Base-by-base conservation (phyloP, 2,329 filamentous ascomycete genomes). In the Amauroascus niger region DNA sequence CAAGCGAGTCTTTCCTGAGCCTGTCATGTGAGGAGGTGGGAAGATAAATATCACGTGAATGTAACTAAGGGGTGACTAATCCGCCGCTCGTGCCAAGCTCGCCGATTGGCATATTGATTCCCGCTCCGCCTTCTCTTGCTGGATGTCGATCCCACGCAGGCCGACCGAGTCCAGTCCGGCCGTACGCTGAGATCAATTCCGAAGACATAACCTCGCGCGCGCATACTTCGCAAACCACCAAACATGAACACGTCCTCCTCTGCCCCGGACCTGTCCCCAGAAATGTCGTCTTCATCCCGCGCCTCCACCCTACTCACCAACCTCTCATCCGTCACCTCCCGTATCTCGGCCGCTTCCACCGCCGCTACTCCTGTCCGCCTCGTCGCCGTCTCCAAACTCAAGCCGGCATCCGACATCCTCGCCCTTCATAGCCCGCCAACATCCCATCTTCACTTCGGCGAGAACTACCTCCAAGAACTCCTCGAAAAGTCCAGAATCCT, bases 381-480 rank as follows among this genome's bases (percentile, higher is more conserved):
- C 37, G 89, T 98, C 40, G 91, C 93, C 26, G 93, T 98, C 48
- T 96, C 90, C 39, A 98, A 98, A 71, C 78, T 96, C 60, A 97
- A 98, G 73, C 91, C 93, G 13, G 88, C 84, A 55, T 87, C 87
- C 63, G 93, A 98, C 69, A 86, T 98, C 63, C 77, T 95, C 53
- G 85, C 89, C 28, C 80, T 98, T 0, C 85, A 94, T 72, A 76
- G 79, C 62, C 70, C 76, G 0, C 75, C 78, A 0, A 68, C 73
- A 28, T 69, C 73, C 1, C 87, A 90, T 52, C 61, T 76, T 16
- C 88, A 98, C 72, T 97, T 97, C 69, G 93, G 93, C 63, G 93
- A 98, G 73, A 98, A 98, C 75, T 98, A 98, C 73, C 79, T 86
- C 3, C 87, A 91, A 71, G 93, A 98, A 70, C 79, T 98, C 52